Percentiles rank a stretch among this genome's conserved stretches.
Evolutionary conservation across 305 asterid genomes (phyloP).

Genomic region (Euphrasia arctica): DNA sequence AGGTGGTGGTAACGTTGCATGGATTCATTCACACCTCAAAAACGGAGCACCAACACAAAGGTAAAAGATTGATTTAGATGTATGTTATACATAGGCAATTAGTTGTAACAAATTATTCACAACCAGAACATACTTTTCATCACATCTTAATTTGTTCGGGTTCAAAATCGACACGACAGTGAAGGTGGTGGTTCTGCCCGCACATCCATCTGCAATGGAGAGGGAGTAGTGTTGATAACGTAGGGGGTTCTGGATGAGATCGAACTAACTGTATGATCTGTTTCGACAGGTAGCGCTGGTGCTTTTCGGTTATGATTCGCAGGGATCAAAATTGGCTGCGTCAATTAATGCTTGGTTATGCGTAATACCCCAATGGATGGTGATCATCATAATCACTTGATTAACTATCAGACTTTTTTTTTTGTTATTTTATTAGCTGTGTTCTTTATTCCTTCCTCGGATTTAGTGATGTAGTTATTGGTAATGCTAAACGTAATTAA

Average conservation of each 20-base stretch:
- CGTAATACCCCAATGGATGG: conserved; percentile 48
- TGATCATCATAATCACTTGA: conserved; percentile 21
- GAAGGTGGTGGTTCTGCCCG: conserved; percentile 30
- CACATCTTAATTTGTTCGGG: too few relatives aligned
- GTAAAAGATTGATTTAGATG: too few relatives aligned
- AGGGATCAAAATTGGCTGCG: conserved; percentile 47
- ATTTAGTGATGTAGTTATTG: not conserved
- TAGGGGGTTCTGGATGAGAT: conserved; percentile 64
- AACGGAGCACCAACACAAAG: too few relatives aligned
- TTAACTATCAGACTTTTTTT: conserved; percentile 1
- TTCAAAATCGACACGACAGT: conserved; percentile 23
- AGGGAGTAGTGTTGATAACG: conserved; percentile 29
- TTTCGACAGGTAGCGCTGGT: conserved; percentile 21
- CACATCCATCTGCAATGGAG: conserved; percentile 18
- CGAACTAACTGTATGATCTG: conserved; percentile 51
- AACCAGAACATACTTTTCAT: too few relatives aligned
- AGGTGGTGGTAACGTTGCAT: too few relatives aligned
- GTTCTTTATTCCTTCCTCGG: too few relatives aligned
- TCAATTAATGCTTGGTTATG: too few relatives aligned
- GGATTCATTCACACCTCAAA: too few relatives aligned
- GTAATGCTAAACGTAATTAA: not conserved
- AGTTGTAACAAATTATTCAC: too few relatives aligned
- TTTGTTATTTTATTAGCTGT: not conserved
- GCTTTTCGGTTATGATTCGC: conserved; percentile 46
- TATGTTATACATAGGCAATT: too few relatives aligned